Evolutionary conservation across 306 rosid species (phyloP).

Genomic region (Castanea mollissima): DNA sequence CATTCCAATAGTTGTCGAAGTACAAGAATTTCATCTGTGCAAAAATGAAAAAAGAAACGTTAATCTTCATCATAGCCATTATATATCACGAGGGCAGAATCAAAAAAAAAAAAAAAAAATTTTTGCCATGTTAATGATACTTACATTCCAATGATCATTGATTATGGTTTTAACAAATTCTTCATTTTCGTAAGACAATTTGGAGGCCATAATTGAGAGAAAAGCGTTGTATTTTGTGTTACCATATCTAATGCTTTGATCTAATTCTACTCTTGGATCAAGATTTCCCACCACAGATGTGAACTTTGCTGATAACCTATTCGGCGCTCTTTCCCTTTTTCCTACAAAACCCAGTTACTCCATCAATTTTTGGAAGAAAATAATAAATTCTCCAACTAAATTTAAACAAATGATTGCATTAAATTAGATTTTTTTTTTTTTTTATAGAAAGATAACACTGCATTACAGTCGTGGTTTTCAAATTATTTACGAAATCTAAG

Average conservation of each 20-base stretch:
- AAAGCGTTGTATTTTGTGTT: conserved; percentile 21
- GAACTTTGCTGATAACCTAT: conserved; percentile 28
- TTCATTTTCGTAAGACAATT: conserved; percentile 39
- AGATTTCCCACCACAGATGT: conserved; percentile 9
- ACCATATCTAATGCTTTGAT: conserved; percentile 16
- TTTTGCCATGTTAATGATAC: background rate
- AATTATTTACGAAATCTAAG: too few relatives aligned
- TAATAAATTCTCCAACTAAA: too few relatives aligned
- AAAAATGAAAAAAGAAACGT: too few relatives aligned
- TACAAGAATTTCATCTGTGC: too few relatives aligned
- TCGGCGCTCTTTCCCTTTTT: conserved; percentile 3
- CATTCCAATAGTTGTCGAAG: too few relatives aligned
- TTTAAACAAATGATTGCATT: too few relatives aligned
- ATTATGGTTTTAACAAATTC: conserved; percentile 12
- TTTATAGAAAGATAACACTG: too few relatives aligned
- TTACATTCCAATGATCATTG: conserved; percentile 40
- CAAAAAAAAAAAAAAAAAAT: background rate
- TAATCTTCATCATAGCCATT: too few relatives aligned
- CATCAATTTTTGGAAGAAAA: background rate
- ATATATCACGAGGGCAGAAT: background rate
- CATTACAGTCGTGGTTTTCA: too few relatives aligned
- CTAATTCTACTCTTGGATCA: conserved; percentile 40
- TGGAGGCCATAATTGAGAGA: conserved; percentile 46
- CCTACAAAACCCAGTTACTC: conserved; percentile 21
- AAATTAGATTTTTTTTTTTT: too few relatives aligned